Base-by-base conservation (phyloP, 306 rosid genomes). In the Hippophae tibetana region DNA sequence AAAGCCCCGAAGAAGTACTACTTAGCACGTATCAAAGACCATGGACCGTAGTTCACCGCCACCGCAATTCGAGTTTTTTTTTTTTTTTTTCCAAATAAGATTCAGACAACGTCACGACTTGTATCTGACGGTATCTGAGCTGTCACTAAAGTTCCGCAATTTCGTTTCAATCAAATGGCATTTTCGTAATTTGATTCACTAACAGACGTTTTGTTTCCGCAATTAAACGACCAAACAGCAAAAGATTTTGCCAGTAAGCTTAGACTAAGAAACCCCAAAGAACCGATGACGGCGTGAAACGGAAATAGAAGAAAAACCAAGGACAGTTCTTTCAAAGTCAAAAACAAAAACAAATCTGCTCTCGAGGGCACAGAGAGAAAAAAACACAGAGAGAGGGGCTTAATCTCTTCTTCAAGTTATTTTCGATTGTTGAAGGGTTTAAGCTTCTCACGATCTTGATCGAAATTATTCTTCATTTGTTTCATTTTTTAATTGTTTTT, bases 381-480 rank as follows among this genome's bases (percentile, higher is more conserved):
- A 18, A 18, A 18, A 18, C 0, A 18, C 23, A 18, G 54, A 13
- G 67, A 40, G 50, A 59, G 69, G 60, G 73, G 76, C 82, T 76
- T 69, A 63, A 58, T 76, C 76, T 56, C 74, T 76, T 69, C 70
- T 73, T 58, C 62, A 53, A 50, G 62, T 65, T 52, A 60, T 69
- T 71, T 63, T 70, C 49, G 61, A 47, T 76, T 61, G 75, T 77
- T 58, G 65, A 66, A 80, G 82, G 81, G 77, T 66, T 81, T 68
- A 68, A 77, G 76, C 72, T 79, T 66, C 54, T 67, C 57, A 42
- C 38, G 26, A 57, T 76, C 69, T 14, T 54, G 58, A 8, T 52
- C 58, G 44, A 49, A 74, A 12, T 47, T 61, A 43, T 42, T 42
- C 47, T 57, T 47, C 9, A 60, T 6, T 47, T 41, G 27, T 6